Conservation (phyloP, 202 grass and related monocot species). For the Setaria viridis region DNA sequence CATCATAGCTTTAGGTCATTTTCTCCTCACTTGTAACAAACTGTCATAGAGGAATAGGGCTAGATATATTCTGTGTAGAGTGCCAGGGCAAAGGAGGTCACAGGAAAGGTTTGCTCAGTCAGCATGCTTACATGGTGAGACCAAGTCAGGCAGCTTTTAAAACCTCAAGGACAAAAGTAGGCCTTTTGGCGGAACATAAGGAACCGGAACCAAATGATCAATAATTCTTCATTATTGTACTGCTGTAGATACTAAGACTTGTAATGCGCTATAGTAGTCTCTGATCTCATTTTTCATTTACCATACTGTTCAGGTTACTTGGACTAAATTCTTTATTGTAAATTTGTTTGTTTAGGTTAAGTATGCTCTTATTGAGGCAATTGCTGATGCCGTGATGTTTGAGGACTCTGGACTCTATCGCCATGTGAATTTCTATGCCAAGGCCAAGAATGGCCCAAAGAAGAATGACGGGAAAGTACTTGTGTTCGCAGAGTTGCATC, state of each 20-base stretch:
- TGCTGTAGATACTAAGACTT: background rate
- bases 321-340: background rate
- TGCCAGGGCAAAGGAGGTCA: background rate
- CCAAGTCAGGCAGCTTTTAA: background rate
- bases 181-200: no score
- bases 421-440: no score
- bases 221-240: background rate
- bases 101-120: background rate
- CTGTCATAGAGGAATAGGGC: background rate
- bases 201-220: no score
- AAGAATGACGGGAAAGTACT: no score
- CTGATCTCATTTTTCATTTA: background rate
- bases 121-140: background rate
- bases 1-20: no score
- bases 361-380: conserved; percentile 25
- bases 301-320: background rate
- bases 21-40: background rate
- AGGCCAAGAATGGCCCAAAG: no score
- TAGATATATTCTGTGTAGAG: background rate
- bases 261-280: background rate
- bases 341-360: conserved; percentile 13
- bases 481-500: no score
- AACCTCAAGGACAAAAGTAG: background rate
- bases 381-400: background rate
- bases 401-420: background rate